Evolutionary conservation across 2,329 filamentous ascomycete genomes (phyloP), one percentile per base, ranked within the genome.

Genomic region (Hypoxylon rubiginosum): DNA sequence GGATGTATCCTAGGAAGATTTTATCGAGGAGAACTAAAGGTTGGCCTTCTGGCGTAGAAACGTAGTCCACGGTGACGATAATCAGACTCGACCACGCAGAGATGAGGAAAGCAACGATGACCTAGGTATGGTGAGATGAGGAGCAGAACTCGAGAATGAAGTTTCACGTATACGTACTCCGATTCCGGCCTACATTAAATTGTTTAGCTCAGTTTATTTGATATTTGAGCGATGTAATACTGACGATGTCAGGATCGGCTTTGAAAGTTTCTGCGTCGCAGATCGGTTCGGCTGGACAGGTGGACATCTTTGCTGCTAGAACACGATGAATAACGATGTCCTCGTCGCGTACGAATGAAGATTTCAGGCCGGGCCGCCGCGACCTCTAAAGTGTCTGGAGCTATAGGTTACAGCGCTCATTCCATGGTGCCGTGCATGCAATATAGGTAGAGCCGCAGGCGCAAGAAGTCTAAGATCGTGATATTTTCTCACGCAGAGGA

Each of bases 161-260:
- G 13, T 8, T 51, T 15, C 19, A 30, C 2, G n/a, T 41, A 53
- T 41, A 32, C 56, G 6, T 60, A 64, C 56, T 4, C 62, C 57
- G 36, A 57, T 56, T 46, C 51, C 56, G 34, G 61, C 61, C 54
- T 64, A 34, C 11, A 15, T 19, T 34, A 15, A 26, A 13, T 58
- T 30, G 15, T 26, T 49, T 30, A 49, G 46, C 26, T 49, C 15
- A 26, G 13, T 49, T 30, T 26, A 32, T 45, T 19, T 17, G 26
- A 3, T 5, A 10, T 36, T 48, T 2, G 19, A 5, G 15, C 26
- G 26, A 6, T 17, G 2, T 24, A 49, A 7, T 30, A 64, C 62
- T 56, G 39, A 64, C 62, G 9, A 64, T 59, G 41, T 64, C 55
- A 6, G 61, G 50, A 36, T 64, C 56, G 39, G 54, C 54, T 24